Evolutionary conservation across 768 basidiomycete genomes (phyloP), one percentile per base, ranked within the genome.

Genomic region (Pisolithus tinctorius): DNA sequence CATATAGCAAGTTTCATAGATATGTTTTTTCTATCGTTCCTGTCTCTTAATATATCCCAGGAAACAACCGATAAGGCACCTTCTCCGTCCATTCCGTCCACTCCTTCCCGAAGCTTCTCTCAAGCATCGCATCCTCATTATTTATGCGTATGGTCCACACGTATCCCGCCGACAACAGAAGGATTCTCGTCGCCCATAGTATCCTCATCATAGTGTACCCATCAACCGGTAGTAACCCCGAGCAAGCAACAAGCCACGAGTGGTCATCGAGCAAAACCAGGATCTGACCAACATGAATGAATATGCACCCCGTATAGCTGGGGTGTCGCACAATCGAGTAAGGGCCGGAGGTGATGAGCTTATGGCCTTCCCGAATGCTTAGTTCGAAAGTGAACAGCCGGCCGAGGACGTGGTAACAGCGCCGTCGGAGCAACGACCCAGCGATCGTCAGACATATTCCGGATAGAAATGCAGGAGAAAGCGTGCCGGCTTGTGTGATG

Each of bases 251-350:
- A 39, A 39, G 38, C 38, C 38, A 39, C 38, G 38, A 39, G 11
- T 20, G 4, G 14, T 39, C 17, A 20, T 39, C 14, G 11, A 40
- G 1, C 3, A 40, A 40, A 23, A 6, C 16, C 20, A n/a, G 9
- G 39, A 40, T 40, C n/a, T n/a, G 20, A 11, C 39, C 39, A n/a
- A 23, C 16, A 16, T n/a, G 39, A 17, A 49, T 0, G 30, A 49
- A 45, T 30, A 49, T 20, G 27, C 30, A 27, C 17, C 50, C 48
- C 40, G 58, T 55, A 48, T 70, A 70, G 41, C 41, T 56, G 34
- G 60, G 60, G n/a, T 61, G 60, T 14, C 60, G 61, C 16, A 62
- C 58, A 40, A 61, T 31, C 6, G 53, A 50, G 47, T 62, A 61
- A 10, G 60, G 58, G 11, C 60, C 58, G 8, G 39, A 26, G 6